Evolutionary conservation across 1,284 basidiomycete species (phyloP).

Genomic region (Austroboletus novae-zelandiae): DNA sequence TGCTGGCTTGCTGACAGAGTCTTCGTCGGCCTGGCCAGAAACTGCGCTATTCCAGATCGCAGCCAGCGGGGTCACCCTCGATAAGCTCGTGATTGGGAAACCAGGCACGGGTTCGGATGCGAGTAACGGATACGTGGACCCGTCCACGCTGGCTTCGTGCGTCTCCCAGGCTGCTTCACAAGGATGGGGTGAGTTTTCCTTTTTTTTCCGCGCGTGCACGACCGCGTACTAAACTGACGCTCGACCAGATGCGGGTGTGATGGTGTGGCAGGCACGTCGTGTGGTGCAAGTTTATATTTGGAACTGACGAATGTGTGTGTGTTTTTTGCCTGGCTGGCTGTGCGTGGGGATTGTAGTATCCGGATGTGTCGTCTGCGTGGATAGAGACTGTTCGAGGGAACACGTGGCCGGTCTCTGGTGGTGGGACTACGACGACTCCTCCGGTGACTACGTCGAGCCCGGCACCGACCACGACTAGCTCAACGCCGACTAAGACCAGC

Average conservation of each 20-base stretch:
- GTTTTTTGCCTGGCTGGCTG: neutral
- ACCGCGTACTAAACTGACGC: slow-evolving; percentile 2
- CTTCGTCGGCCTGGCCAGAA: slow-evolving; percentile 40
- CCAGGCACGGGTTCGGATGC: slow-evolving; percentile 53
- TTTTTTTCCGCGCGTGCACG: neutral
- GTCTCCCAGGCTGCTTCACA: slow-evolving; percentile 49
- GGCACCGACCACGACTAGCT: too few species aligned
- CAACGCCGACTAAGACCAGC: too few species aligned
- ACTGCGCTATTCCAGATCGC: slow-evolving; percentile 60
- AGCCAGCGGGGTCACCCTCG: slow-evolving; percentile 48
- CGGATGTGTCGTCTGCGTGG: slow-evolving; percentile 25
- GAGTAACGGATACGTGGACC: slow-evolving; percentile 54
- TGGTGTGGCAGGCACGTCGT: slow-evolving; percentile 38
- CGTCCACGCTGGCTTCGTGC: slow-evolving; percentile 53
- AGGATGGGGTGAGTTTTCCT: slow-evolving; percentile 52
- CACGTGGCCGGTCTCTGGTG: slow-evolving; percentile 19
- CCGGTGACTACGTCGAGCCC: neutral
- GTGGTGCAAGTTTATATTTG: neutral
- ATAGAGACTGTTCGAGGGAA: slow-evolving; percentile 24
- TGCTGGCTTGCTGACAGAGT: slow-evolving; percentile 39
- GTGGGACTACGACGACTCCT: neutral
- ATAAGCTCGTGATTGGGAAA: slow-evolving; percentile 63
- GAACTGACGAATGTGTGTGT: slow-evolving; percentile 38
- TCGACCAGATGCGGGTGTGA: slow-evolving; percentile 48
- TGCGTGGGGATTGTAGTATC: slow-evolving; percentile 18